These are phyloP conservation scores for Ascochyta rabiei DNA, from an alignment of 2,329 filamentous ascomycete genomes.

Conservation along the genomic window DNA sequence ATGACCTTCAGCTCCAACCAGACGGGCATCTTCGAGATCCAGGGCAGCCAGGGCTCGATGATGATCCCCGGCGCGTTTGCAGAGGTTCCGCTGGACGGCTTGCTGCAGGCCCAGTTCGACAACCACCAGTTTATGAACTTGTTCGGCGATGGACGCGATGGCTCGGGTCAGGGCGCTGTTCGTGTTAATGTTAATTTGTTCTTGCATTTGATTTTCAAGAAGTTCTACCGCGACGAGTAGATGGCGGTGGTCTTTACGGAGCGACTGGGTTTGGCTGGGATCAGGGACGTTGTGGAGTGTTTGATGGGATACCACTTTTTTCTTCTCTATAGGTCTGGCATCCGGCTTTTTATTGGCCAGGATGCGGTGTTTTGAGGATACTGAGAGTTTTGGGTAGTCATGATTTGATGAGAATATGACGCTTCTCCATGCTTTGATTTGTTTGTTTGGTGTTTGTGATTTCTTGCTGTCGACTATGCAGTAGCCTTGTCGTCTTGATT, in stretches of 20 bases:
- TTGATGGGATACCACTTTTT: constrained; percentile 7
- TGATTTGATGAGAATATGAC: constrained; percentile 8
- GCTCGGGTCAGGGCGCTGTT: constrained; percentile 54
- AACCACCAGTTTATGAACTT: constrained; percentile 95
- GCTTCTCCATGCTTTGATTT: neutral
- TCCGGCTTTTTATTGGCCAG: neutral
- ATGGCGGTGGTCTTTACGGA: neutral
- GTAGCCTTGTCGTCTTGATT: too few species aligned
- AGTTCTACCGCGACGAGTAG: constrained; percentile 74
- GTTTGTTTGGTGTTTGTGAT: neutral
- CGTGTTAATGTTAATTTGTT: constrained; percentile 95
- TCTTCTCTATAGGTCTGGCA: neutral
- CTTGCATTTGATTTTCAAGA: constrained; percentile 96
- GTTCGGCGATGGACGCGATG: constrained; percentile 59
- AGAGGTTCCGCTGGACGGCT: constrained; percentile 85
- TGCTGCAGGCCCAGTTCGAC: constrained; percentile 96
- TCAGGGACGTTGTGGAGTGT: neutral
- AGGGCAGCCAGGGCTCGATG: constrained; percentile 88
- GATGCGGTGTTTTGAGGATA: neutral
- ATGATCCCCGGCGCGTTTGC: constrained; percentile 94
- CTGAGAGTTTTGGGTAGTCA: neutral
- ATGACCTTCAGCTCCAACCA: constrained; percentile 93
- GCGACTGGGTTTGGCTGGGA: neutral
- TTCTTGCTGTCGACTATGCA: too few species aligned
- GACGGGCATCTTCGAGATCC: constrained; percentile 91